A percentile compares a stretch with the other conserved stretches of the same genome.
Conservation (phyloP, 2,329 filamentous ascomycete genomes). For the Talaromyces sp. region DNA sequence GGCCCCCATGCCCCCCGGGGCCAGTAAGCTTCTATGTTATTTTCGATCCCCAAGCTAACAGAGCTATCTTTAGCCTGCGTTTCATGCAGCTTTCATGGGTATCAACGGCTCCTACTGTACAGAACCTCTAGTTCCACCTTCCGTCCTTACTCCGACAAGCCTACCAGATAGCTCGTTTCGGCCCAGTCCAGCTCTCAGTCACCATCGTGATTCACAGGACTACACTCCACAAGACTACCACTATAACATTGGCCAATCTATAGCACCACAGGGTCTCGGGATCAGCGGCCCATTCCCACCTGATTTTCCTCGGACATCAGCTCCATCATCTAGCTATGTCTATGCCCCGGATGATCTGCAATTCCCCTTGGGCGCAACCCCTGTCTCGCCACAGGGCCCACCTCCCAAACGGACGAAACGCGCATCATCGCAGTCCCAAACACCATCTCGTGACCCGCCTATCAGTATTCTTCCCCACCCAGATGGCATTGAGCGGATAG, state of each 20-base stretch:
- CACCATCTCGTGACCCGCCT: conserved; percentile 30
- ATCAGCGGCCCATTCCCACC: conserved; percentile 39
- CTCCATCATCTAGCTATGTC: conserved; percentile 29
- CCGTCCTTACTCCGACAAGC: conserved; percentile 43
- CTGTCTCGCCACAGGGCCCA: conserved; percentile 26
- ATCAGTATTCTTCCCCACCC: conserved; percentile 45
- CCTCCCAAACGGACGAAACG: conserved; percentile 29
- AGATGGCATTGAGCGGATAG: conserved; percentile 41
- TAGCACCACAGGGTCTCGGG: conserved; percentile 40
- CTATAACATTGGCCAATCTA: conserved; percentile 34
- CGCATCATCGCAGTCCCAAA: conserved; percentile 21
- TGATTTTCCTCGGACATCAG: conserved; percentile 30
- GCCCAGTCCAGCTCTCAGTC: conserved; percentile 40
- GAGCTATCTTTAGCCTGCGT: conserved; percentile 14
- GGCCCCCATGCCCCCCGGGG: conserved; percentile 1
- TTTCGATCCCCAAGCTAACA: background rate
- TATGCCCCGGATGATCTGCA: conserved; percentile 25
- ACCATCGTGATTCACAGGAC: conserved; percentile 38
- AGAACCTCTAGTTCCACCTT: conserved; percentile 30
- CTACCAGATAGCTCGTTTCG: conserved; percentile 40
- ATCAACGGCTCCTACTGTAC: conserved; percentile 37
- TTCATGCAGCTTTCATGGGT: conserved; percentile 26
- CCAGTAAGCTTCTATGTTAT: background rate
- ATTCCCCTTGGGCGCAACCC: conserved; percentile 26
- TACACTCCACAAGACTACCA: conserved; percentile 33